Conservation (phyloP, 2,329 filamentous ascomycete genomes). For the Stachybotrys chlorohalonatus region DNA sequence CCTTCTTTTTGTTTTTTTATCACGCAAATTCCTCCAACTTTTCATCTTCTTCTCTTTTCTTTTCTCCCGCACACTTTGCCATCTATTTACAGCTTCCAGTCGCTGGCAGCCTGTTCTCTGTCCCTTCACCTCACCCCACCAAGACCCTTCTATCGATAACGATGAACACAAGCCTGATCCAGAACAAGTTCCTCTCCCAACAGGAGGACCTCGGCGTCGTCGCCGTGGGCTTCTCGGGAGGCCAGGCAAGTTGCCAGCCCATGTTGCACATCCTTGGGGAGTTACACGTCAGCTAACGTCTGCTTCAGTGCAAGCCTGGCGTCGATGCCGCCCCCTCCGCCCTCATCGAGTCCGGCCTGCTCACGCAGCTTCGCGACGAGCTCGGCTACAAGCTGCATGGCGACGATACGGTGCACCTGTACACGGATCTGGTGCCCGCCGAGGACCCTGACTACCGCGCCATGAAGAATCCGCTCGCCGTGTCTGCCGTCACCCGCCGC, state of each 20-base stretch:
- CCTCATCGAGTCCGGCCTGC: constrained; percentile 79
- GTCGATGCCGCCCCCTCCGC: constrained; percentile 87
- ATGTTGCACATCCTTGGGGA: background rate
- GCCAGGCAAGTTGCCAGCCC: constrained; percentile 57
- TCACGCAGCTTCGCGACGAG: constrained; percentile 73
- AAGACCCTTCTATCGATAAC: constrained; percentile 3
- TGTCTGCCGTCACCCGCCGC: constrained; percentile 73
- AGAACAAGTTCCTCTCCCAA: constrained; percentile 69
- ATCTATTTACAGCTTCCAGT: background rate
- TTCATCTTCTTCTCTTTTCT: background rate
- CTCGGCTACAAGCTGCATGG: constrained; percentile 83
- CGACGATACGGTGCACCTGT: constrained; percentile 74
- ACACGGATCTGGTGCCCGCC: constrained; percentile 63
- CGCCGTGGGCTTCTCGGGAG: constrained; percentile 91
- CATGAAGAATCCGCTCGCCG: constrained; percentile 90
- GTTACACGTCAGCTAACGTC: constrained; percentile 1
- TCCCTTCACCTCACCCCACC: background rate
- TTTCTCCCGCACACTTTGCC: background rate
- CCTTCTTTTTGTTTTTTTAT: background rate
- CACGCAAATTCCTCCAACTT: background rate
- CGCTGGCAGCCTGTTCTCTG: background rate
- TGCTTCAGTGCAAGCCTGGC: constrained; percentile 68
- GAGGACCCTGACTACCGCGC: constrained; percentile 71
- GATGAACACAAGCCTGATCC: constrained; percentile 46
- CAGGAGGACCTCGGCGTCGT: constrained; percentile 81